Conservation (phyloP, 306 rosid genomes). For the Morella rubra region DNA sequence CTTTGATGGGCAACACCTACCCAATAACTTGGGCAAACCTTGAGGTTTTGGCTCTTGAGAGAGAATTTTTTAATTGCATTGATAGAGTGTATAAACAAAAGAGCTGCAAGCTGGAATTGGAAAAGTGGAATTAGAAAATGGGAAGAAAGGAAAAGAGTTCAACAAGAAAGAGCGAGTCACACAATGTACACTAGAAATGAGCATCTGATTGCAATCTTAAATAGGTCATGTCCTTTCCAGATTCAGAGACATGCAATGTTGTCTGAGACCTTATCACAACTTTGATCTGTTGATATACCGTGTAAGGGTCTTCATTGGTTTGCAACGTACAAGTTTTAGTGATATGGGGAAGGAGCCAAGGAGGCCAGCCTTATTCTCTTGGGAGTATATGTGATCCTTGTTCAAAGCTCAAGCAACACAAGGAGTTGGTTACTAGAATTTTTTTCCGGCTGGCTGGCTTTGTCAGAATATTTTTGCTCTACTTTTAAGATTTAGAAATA, state of each 20-base stretch:
- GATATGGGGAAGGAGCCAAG: not conserved
- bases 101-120: not conserved
- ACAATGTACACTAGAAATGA: not conserved
- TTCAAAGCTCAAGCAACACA: not conserved
- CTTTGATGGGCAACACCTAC: not conserved
- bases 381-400: not conserved
- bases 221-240: not conserved
- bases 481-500: not conserved
- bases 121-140: no score
- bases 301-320: not conserved
- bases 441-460: not conserved
- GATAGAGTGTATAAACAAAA: not conserved
- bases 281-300: not conserved
- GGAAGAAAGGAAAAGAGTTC: not conserved
- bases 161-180: no score
- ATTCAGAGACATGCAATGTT: not conserved
- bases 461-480: not conserved
- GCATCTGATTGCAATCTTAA: no score
- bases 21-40: not conserved
- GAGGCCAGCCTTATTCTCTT: not conserved
- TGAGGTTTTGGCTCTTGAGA: not conserved
- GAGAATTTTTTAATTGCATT: not conserved
- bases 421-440: not conserved
- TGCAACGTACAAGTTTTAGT: not conserved
- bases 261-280: not conserved